Base-by-base conservation (phyloP, 1,284 basidiomycete genomes). In the Ustilago lituana region DNA sequence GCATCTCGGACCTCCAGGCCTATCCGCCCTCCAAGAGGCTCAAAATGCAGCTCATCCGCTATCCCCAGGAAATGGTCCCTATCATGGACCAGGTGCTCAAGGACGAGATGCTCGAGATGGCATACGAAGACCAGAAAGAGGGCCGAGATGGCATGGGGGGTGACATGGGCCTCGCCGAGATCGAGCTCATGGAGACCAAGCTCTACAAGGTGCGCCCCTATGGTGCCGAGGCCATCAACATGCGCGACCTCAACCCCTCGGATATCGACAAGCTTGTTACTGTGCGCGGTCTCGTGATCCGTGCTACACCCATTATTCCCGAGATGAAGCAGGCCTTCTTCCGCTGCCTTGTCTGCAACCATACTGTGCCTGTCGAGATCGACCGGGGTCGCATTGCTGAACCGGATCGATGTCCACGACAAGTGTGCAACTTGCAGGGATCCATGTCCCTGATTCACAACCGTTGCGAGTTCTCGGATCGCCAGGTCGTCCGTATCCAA, bases 311-410 rank as follows among this genome's bases (percentile, higher is more conserved):
- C 4, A 91, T 98, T 78, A 98, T 98, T 57, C 95, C 96, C 2
- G 95, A 98, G 83, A 98, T 98, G 96, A 94, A 93, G 84, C 38
- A 89, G 78, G 95, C 94, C 27, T 98, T 98, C 86, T 98, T 98
- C 88, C 91, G 94, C 43, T 98, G 95, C 84, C 85, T 93, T n/a
- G 90, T 90, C 35, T 98, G 96, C 83, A 91, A 90, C 58, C 94
- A 98, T 83, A 96, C 94, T 5, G 89, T 94, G 7, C 91, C 93
- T 80, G 92, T 92, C 66, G 94, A 96, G 79, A 96, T 98, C 55
- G 94, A 98, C 83, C 89, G 94, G 11, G 95, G 95, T 35, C 91
- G 93, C 82, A 98, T 98, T 74, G 89, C 90, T 79, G 95, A 98
- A 83, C 95, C 96, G 1, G 86, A 87, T 15, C 88, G 89, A 27